phyloP scores from a whole-genome alignment of 306 rosid species.

The Dryas drummondii region DNA sequence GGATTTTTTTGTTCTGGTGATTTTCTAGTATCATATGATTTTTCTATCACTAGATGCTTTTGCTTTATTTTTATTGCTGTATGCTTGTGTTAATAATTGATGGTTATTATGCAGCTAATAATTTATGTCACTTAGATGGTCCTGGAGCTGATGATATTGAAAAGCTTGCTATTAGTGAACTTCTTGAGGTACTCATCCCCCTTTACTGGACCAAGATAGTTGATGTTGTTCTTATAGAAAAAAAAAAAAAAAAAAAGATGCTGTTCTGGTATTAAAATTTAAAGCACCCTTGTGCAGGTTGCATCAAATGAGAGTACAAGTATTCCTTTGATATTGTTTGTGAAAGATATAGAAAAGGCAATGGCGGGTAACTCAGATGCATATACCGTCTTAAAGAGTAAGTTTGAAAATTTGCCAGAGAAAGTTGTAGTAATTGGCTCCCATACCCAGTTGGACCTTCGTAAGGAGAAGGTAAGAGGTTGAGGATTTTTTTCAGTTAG shows the following conservation, averaged over 20 bases:
- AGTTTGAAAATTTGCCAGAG: slow-evolving; percentile 68
- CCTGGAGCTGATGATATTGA: slow-evolving; percentile 79
- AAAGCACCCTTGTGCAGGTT: slow-evolving; percentile 46
- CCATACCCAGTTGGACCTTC: slow-evolving; percentile 79
- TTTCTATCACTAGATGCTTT: background rate
- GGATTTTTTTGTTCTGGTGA: slow-evolving; percentile 94
- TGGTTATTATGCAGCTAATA: slow-evolving; percentile 54
- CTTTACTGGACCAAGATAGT: slow-evolving; percentile 19
- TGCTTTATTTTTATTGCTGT: background rate
- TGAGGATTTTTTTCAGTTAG: slow-evolving; percentile 21
- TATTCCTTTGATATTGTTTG: slow-evolving; percentile 65
- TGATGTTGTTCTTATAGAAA: background rate
- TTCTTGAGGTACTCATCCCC: slow-evolving; percentile 67
- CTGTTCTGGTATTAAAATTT: slow-evolving; percentile 26
- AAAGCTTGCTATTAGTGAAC: slow-evolving; percentile 70
- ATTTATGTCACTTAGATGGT: slow-evolving; percentile 64
- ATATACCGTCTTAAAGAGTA: slow-evolving; percentile 54
- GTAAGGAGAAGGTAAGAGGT: slow-evolving; percentile 77
- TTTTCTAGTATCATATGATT: slow-evolving; percentile 26
- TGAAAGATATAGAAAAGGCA: slow-evolving; percentile 89
- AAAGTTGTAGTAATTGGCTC: slow-evolving; percentile 88
- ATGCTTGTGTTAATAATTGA: slow-evolving; percentile 23
- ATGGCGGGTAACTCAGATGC: slow-evolving; percentile 63
- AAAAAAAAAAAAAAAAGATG: too few relatives aligned
- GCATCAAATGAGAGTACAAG: slow-evolving; percentile 61